phyloP scores from a whole-genome alignment of 371 early-diverging fungal genomes.

The Chytridiales sp. region DNA sequence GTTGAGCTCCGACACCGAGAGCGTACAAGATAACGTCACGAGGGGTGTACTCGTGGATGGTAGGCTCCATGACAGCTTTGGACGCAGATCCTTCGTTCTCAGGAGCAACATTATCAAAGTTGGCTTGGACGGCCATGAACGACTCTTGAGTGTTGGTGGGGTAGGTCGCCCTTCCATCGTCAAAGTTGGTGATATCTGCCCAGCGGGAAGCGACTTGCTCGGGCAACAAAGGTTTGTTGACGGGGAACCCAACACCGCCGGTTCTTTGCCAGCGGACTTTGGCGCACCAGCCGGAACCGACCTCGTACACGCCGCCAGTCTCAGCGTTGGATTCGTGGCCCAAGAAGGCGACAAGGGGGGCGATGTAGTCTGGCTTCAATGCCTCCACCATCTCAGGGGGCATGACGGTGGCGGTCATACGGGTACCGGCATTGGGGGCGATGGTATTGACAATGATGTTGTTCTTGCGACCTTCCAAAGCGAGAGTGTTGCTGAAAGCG shows the following conservation, averaged over 20 bases:
- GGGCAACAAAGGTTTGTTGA: slow-evolving; percentile 57
- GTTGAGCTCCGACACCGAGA: slow-evolving; percentile 88
- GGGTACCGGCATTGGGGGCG: slow-evolving; percentile 77
- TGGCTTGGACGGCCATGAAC: slow-evolving; percentile 61
- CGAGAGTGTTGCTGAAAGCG: slow-evolving; percentile 71
- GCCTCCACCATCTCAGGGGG: slow-evolving; percentile 76
- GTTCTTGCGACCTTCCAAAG: slow-evolving; percentile 67
- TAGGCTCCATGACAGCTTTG: slow-evolving; percentile 20
- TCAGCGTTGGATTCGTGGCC: slow-evolving; percentile 57
- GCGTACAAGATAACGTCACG: slow-evolving; percentile 93
- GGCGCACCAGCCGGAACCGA: slow-evolving; percentile 73
- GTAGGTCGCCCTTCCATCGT: slow-evolving; percentile 88
- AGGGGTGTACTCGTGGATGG: slow-evolving; percentile 69
- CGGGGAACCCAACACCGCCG: slow-evolving; percentile 69
- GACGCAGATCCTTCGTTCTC: slow-evolving; percentile 26
- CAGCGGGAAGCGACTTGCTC: slow-evolving; percentile 63
- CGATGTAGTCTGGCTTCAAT: slow-evolving; percentile 77
- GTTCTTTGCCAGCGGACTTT: slow-evolving; percentile 69
- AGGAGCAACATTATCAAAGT: slow-evolving; percentile 74
- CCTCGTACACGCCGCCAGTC: slow-evolving; percentile 69
- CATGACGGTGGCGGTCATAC: slow-evolving; percentile 79
- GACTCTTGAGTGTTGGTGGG: slow-evolving; percentile 80
- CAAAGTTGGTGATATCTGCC: slow-evolving; percentile 82
- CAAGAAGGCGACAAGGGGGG: slow-evolving; percentile 71
- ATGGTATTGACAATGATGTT: slow-evolving; percentile 72